Conservation (phyloP, 1,284 basidiomycete genomes). For the Nidula niveotomentosa region DNA sequence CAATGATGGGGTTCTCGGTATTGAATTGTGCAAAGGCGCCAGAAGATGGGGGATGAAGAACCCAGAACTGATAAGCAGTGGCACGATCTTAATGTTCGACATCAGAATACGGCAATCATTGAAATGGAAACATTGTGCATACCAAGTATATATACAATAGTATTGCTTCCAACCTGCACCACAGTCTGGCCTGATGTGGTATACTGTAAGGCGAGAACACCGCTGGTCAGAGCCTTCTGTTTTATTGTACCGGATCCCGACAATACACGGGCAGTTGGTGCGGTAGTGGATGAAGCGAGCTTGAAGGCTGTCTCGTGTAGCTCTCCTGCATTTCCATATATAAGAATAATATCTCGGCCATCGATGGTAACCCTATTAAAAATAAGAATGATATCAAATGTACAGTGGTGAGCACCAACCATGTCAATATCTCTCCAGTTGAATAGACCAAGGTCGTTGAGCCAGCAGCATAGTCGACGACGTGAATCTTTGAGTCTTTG, state of each 20-base stretch:
- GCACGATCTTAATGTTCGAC: slow-evolving; percentile 32
- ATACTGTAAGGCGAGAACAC: slow-evolving; percentile 39
- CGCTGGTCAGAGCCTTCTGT: slow-evolving; percentile 27
- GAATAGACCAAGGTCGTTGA: slow-evolving; percentile 44
- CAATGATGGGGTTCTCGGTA: slow-evolving; percentile 39
- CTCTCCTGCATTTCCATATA: slow-evolving; percentile 48
- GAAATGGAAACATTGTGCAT: slow-evolving; percentile 3
- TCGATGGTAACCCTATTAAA: slow-evolving; percentile 44
- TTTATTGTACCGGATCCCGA: slow-evolving; percentile 37
- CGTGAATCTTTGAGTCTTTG: slow-evolving; percentile 50
- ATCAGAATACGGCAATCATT: too few relatives aligned
- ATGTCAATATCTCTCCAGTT: slow-evolving; percentile 49
- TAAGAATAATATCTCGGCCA: slow-evolving; percentile 41
- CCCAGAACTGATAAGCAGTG: slow-evolving; percentile 51
- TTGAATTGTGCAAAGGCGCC: slow-evolving; percentile 35
- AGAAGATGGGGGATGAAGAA: slow-evolving; percentile 37
- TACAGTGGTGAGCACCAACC: slow-evolving; percentile 21
- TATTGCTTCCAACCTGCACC: slow-evolving; percentile 35
- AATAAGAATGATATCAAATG: background rate
- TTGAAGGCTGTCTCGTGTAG: slow-evolving; percentile 48
- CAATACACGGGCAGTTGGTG: slow-evolving; percentile 25
- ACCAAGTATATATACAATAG: slow-evolving; percentile 46
- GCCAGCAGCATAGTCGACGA: slow-evolving; percentile 48
- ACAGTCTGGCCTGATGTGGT: slow-evolving; percentile 43
- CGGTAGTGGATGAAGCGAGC: slow-evolving; percentile 23